A percentile compares a stretch with the other conserved stretches of the same genome.
These are phyloP conservation scores for Phytophthora litchii DNA, from an alignment of 352 stramenopile genomes.

Conservation along the genomic window DNA sequence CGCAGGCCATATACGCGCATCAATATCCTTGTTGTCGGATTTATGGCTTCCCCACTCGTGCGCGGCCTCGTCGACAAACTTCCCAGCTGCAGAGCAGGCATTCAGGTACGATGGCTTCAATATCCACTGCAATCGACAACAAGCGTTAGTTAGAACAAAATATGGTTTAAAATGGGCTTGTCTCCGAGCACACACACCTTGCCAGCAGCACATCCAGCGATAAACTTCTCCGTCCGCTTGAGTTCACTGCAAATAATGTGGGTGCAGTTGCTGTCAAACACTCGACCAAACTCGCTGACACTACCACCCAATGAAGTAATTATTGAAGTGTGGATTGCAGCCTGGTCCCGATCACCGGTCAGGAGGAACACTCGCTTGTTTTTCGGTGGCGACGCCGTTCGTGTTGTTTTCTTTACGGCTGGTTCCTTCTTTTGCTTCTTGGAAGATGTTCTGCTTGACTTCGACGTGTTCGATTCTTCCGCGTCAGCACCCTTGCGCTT, in stretches of 20 bases:
- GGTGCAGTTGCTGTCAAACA: conserved; percentile 74
- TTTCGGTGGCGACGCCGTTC: conserved; percentile 12
- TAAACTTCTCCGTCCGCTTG: conserved; percentile 89
- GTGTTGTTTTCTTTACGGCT: conserved; percentile 9
- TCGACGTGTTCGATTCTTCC: conserved; percentile 15
- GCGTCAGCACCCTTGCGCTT: conserved; percentile 34
- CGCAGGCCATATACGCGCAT: conserved; percentile 75
- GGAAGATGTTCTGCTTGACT: conserved; percentile 16
- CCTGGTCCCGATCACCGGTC: conserved; percentile 76
- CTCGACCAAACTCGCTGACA: conserved; percentile 68
- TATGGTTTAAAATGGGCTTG: background rate
- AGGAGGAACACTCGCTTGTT: conserved; percentile 66
- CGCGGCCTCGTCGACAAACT: conserved; percentile 72
- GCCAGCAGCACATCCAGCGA: conserved; percentile 77
- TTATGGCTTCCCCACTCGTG: conserved; percentile 77
- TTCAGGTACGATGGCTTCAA: conserved; percentile 84
- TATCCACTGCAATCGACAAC: conserved; percentile 67
- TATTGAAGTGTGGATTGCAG: conserved; percentile 76
- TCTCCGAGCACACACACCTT: conserved; percentile 56
- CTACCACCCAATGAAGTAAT: conserved; percentile 65
- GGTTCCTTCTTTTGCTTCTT: conserved; percentile 46
- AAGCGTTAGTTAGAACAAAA: conserved; percentile 5
- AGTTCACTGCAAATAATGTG: conserved; percentile 90
- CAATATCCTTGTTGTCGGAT: conserved; percentile 65
- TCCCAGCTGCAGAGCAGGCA: conserved; percentile 56